Base-by-base conservation (phyloP, 2,329 filamentous ascomycete species). In the Microsporum ferrugineum region DNA sequence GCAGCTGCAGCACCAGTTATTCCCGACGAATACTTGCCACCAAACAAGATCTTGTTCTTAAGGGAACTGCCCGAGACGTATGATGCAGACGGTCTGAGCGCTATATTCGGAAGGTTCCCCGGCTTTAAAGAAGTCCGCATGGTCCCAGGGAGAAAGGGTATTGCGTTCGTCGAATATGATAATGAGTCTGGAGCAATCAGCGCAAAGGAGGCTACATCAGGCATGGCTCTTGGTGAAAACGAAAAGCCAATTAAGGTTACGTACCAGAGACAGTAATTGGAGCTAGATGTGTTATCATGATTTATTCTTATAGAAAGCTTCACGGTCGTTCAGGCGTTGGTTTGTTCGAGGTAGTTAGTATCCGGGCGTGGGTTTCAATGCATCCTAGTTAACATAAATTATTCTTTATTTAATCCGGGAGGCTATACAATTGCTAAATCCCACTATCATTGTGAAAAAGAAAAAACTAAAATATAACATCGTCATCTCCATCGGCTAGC, bases 121-220 rank as follows among this genome's bases (percentile, higher is more conserved):
- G 92, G 92, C 31, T 96, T 99, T 79, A 88, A 87, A 71, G 94
- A 99, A 78, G 89, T 96, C 53, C 85, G 94, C 69, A 76, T 90
- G 71, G 92, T 97, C 53, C 91, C 92, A 4, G 88, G 90, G 34
- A 81, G 92, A 58, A 87, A 84, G 65, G 90, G 90, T 2, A 91
- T 99, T 73, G 94, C 91, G 0, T 99, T 99, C 73, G 90, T 96
- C 63, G 94, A 99, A 75, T 99, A 97, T 77, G 90, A 96, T 69
- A 86, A 84, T 66, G 91, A 97, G 77, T 82, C 86, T 56, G 91
- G 89, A 47, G 91, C 94, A 33, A 96, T 96, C 69, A 87, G 85
- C 60, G 94, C 94, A 17, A 97, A 96, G 80, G 92, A 97, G 79
- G 90, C 87, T 65, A 95, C 90, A 36, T 87, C 89, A 10, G 90